phyloP scores from a whole-genome alignment of 768 basidiomycete genomes.

The Lepiota venenata region DNA sequence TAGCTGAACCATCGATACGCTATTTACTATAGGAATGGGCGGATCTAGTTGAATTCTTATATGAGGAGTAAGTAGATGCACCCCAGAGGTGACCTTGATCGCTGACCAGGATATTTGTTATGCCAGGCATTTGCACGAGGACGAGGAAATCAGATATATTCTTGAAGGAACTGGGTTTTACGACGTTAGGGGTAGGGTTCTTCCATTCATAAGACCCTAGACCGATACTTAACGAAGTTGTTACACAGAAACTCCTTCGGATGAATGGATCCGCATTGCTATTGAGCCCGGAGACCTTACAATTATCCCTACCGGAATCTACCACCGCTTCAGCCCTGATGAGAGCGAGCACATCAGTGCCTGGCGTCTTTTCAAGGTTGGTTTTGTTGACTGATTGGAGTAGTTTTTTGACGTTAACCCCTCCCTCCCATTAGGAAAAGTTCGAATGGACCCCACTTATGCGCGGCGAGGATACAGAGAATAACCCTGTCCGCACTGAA shows the following conservation, averaged over 20 bases:
- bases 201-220: background rate
- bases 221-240: background rate
- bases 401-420: too few relatives aligned
- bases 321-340: slow-evolving; percentile 93
- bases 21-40: slow-evolving; percentile 73
- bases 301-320: slow-evolving; percentile 86
- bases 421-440: slow-evolving; percentile 50
- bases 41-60: background rate
- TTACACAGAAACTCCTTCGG: slow-evolving; percentile 52
- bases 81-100: background rate
- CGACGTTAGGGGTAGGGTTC: slow-evolving; percentile 72
- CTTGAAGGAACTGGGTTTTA: slow-evolving; percentile 85
- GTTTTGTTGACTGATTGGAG: slow-evolving; percentile 6
- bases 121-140: slow-evolving; percentile 86
- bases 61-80: background rate
- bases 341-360: slow-evolving; percentile 68
- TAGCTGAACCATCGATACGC: too few relatives aligned
- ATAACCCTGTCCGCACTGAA: slow-evolving; percentile 54
- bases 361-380: slow-evolving; percentile 79
- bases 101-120: background rate
- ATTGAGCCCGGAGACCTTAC: slow-evolving; percentile 80
- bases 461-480: slow-evolving; percentile 58
- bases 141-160: slow-evolving; percentile 92
- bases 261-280: slow-evolving; percentile 80
- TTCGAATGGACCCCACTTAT: slow-evolving; percentile 86